Evolutionary conservation across 169 alveolate genomes (phyloP), one percentile per base, ranked within the genome.

Genomic region (Eimeria maxima): DNA sequence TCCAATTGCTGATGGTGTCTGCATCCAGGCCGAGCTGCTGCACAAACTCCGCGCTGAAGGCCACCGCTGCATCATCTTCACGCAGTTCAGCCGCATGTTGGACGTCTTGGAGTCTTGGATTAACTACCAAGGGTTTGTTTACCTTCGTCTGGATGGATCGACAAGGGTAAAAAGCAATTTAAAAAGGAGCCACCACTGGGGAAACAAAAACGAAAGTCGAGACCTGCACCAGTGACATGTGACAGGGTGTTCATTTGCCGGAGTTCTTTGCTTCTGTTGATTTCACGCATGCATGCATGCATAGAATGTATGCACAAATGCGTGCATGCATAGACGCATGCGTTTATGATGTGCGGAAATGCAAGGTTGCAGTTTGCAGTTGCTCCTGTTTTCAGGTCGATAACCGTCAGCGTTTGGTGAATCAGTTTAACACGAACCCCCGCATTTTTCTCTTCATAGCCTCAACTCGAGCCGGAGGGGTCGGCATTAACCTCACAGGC

Each of bases 401-500:
- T 88, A 98, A 98, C 96, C 97, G 99, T 93, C 99, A 99, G 97
- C 98, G 98, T 90, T 97, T 99, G 20, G 99, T 99, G 27, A 99
- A 99, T 44, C 97, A 98, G 55, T 99, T 99, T 97, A 99, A 99
- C 95, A 98, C 98, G 45, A 99, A 99, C 95, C 97, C 98, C 69
- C 98, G 98, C 95, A 98, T 99, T 11, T 99, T 99, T 97, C 97
- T 99, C 67, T 99, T 99, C 96, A 99, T 99, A 18, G 98, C 99
- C 4, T 99, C 99, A 16, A 99, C 99, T 22, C 98, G 99, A 67
- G 98, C 99, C 60, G 99, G 99, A 24, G 99, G 99, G 50, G 99
- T 99, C 42, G 99, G 99, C 4, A 96, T 99, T 22, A 99, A 99
- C 96, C 97, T 99, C 71, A 99, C 99, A 3, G 97, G 95, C 20